phyloP scores from a whole-genome alignment of 2,329 filamentous ascomycete species.

The Aaosphaeria pasadenensis region DNA sequence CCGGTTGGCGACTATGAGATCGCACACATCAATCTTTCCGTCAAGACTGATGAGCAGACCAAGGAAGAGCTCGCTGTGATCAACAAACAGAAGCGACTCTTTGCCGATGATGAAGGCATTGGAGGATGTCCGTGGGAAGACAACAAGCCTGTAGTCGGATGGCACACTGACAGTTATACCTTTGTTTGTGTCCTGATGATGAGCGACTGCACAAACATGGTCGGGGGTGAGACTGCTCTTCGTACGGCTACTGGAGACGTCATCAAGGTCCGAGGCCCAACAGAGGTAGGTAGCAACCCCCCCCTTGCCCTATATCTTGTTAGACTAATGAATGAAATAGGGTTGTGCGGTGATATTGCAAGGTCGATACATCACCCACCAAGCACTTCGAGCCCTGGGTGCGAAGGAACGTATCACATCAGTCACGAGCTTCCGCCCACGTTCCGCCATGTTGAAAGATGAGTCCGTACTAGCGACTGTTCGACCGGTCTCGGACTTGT shows the following conservation, averaged over 20 bases:
- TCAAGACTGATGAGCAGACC: conserved; percentile 49
- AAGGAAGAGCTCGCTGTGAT: conserved; percentile 41
- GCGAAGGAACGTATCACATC: conserved; percentile 62
- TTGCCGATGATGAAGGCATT: conserved; percentile 42
- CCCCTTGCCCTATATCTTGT: neutral
- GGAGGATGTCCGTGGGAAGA: conserved; percentile 45
- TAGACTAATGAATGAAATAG: conserved; percentile 33
- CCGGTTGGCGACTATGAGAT: conserved; percentile 58
- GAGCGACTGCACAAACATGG: conserved; percentile 60
- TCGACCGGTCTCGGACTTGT: conserved; percentile 56
- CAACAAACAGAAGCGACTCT: conserved; percentile 34
- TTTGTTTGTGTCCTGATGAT: conserved; percentile 71
- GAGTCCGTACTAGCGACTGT: conserved; percentile 61
- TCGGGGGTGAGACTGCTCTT: conserved; percentile 64
- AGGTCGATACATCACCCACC: conserved; percentile 65
- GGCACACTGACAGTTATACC: conserved; percentile 64
- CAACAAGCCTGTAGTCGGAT: conserved; percentile 56
- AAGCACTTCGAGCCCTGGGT: conserved; percentile 58
- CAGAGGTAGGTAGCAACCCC: conserved; percentile 48
- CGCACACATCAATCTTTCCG: conserved; percentile 56
- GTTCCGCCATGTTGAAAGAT: conserved; percentile 53
- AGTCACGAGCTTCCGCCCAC: conserved; percentile 65
- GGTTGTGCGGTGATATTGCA: conserved; percentile 64
- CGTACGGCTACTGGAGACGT: conserved; percentile 53
- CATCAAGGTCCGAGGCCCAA: conserved; percentile 58